Evolutionary conservation across 306 rosid genomes (phyloP).

Genomic region (Inga laurina): DNA sequence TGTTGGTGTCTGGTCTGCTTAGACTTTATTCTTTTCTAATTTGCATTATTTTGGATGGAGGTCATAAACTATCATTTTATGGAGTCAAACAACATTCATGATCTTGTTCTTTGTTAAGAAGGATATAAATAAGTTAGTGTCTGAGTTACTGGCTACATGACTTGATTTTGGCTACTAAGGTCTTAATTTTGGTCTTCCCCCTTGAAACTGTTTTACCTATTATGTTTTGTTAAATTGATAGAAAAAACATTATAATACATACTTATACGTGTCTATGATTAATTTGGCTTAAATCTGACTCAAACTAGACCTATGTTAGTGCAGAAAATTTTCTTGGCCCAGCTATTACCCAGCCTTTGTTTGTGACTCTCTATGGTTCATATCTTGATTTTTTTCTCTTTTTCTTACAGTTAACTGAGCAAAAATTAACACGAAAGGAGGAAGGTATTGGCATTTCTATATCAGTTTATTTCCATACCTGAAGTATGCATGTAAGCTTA

Average conservation of each 20-base stretch:
- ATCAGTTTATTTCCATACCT: slow-evolving; percentile 2
- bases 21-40: neutral
- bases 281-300: neutral
- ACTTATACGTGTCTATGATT: neutral
- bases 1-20: slow-evolving; percentile 8
- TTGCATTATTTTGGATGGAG: slow-evolving; percentile 5
- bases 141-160: slow-evolving; percentile 22
- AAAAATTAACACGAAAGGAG: slow-evolving; percentile 65
- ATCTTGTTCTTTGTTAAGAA: neutral
- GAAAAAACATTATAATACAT: neutral
- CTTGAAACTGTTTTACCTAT: neutral
- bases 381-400: slow-evolving; percentile 8
- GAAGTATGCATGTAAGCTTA: neutral
- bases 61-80: neutral
- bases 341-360: neutral
- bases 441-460: slow-evolving; percentile 58
- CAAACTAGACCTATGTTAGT: neutral
- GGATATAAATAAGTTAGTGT: slow-evolving; percentile 13
- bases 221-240: slow-evolving; percentile 11
- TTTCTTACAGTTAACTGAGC: slow-evolving; percentile 70
- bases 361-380: neutral
- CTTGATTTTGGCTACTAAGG: neutral
- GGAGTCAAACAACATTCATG: neutral
- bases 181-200: neutral
- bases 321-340: neutral